Evolutionary conservation across 495 filamentous ascomycete genomes (phyloP), one percentile per base, ranked within the genome.

Genomic region (Evernia prunastri): DNA sequence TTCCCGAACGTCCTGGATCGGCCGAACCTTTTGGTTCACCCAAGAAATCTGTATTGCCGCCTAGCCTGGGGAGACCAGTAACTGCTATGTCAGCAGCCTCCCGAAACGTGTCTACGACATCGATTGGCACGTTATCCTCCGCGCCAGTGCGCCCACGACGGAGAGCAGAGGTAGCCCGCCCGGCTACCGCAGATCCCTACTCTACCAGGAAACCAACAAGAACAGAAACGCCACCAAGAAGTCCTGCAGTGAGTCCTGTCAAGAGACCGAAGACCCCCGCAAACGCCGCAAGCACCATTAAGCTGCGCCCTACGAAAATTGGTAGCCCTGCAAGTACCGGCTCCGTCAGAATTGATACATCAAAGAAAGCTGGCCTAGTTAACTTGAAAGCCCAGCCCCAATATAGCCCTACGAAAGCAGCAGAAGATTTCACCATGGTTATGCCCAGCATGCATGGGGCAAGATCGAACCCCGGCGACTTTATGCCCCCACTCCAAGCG

Each of bases 1-100:
- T 88, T 23, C 86, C 85, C 25, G 78, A 86, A 47, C 84, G 90
- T 20, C 88, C 90, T 7, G 87, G 82, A 60, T 93, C 91, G 36
- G 89, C 89, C 58, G 89, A 88, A 81, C 78, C 86, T 25, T 77
- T 79, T 49, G 81, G 87, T 54, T 83, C 87, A 17, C 84, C 86
- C 29, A 77, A 76, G 27, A 69, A 67, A 59, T 76, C 81, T 59
- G 25, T 40, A 37, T 29, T 42, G 29, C 63, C 58, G n/a, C 37
- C 66, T 40, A 62, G 25, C 23, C 39, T 56, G 17, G 40, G 39
- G 15, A 39, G 64, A 51, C 67, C 69, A 17, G 67, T 53, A 9
- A 62, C 65, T 62, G 51, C 66, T 15, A 66, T 63, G 59, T 59
- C 69, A 27, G 58, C 69, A 57, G 43, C 37, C 36, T 43, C 67